phyloP scores from a whole-genome alignment of 306 rosid species.

The Cucurbita maxima region DNA sequence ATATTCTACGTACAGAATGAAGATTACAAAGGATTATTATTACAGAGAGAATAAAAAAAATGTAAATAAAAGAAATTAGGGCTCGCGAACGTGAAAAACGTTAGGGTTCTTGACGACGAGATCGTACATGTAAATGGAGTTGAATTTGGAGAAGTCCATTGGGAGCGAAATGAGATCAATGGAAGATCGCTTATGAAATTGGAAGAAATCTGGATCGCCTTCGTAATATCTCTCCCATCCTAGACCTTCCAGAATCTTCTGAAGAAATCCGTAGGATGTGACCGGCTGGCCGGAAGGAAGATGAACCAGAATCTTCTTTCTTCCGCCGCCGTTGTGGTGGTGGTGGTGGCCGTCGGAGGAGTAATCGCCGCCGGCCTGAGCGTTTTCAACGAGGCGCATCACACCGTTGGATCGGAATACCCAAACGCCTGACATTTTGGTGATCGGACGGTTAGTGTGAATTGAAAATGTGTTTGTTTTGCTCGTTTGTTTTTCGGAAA shows the following conservation, averaged over 20 bases:
- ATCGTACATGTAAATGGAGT: constrained; percentile 79
- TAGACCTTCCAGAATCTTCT: constrained; percentile 43
- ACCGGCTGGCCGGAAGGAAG: constrained; percentile 52
- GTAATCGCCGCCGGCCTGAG: constrained; percentile 29
- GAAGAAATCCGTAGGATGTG: constrained; percentile 43
- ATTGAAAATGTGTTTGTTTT: background rate
- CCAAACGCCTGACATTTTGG: constrained; percentile 80
- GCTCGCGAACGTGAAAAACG: constrained; percentile 71
- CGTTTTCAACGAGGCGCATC: constrained; percentile 46
- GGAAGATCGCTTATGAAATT: constrained; percentile 73
- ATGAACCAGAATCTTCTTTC: constrained; percentile 51
- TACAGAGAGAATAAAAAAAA: background rate
- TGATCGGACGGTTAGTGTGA: background rate
- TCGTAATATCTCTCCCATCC: constrained; percentile 96
- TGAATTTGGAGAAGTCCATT: constrained; percentile 57
- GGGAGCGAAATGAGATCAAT: constrained; percentile 94
- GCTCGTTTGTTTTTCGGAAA: background rate
- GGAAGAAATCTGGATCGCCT: constrained; percentile 67
- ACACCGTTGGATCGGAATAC: constrained; percentile 57
- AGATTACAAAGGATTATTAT: background rate
- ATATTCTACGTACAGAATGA: background rate
- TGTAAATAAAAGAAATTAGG: constrained; percentile 1
- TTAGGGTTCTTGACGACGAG: constrained; percentile 73
- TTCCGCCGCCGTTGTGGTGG: background rate
- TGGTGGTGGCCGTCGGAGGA: background rate